phyloP scores from a whole-genome alignment of 83 land plant genomes.

The Picea engelmannii region DNA sequence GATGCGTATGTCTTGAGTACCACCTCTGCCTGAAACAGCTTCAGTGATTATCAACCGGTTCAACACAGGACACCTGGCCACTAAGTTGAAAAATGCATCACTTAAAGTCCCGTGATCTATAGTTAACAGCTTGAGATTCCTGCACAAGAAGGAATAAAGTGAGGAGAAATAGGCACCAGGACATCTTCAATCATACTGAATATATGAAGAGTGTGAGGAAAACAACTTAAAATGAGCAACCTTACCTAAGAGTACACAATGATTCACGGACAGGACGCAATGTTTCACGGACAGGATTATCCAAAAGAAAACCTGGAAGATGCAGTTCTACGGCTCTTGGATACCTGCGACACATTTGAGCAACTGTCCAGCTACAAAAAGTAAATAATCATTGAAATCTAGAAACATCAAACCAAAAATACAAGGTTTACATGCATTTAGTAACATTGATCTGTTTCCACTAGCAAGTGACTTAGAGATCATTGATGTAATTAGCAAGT shows the following conservation, averaged over 20 bases:
- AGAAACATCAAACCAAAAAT: background rate
- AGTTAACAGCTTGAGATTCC: constrained; percentile 62
- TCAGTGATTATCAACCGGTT: constrained; percentile 44
- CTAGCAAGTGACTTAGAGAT: background rate
- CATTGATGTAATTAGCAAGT: background rate
- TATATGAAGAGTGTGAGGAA: background rate
- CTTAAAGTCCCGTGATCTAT: constrained; percentile 58
- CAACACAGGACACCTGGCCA: constrained; percentile 46
- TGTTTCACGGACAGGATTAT: no score
- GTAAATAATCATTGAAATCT: background rate
- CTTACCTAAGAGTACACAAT: constrained; percentile 66
- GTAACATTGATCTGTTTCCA: background rate
- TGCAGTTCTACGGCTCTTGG: constrained; percentile 82
- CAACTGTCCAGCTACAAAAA: constrained; percentile 53
- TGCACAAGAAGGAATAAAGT: constrained; percentile 23
- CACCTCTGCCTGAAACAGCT: constrained; percentile 46
- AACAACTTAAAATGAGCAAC: background rate
- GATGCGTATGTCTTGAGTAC: constrained; percentile 72
- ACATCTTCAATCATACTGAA: background rate
- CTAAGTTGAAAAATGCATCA: constrained; percentile 51
- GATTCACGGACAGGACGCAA: constrained; percentile 65
- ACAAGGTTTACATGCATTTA: no score
- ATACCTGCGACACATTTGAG: constrained; percentile 68
- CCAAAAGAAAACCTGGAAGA: constrained; percentile 56
- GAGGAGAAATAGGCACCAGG: background rate